A percentile compares a stretch with the other conserved stretches of the same genome.
Evolutionary conservation across 768 basidiomycete genomes (phyloP).

Genomic region (Calocera cornea): DNA sequence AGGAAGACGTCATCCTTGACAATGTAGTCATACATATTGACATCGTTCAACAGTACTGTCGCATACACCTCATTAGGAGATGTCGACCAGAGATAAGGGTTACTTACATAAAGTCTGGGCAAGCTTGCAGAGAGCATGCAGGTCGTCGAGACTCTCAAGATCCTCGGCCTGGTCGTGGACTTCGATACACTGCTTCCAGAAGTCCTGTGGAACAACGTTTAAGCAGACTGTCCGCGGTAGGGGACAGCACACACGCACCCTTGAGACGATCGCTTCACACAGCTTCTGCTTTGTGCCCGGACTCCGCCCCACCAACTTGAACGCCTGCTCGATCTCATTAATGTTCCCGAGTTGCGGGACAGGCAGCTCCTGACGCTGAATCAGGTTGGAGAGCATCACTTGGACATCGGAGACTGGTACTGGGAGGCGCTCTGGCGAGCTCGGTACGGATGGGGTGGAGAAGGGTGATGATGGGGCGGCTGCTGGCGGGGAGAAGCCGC

Average conservation of each 20-base stretch:
- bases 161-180: conserved; percentile 85
- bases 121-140: conserved; percentile 80
- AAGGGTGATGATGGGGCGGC: conserved; percentile 6
- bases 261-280: conserved; percentile 75
- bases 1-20: conserved; percentile 85
- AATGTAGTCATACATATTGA: conserved; percentile 85
- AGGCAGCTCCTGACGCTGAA: conserved; percentile 33
- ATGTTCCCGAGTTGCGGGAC: conserved; percentile 64
- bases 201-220: conserved; percentile 41
- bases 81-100: neutral
- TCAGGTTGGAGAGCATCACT: neutral
- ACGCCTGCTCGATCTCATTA: conserved; percentile 61
- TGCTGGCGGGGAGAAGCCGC: neutral
- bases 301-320: conserved; percentile 63
- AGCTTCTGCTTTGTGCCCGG: conserved; percentile 64
- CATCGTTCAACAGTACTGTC: conserved; percentile 87
- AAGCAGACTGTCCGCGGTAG: neutral
- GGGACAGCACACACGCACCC: conserved; percentile 40
- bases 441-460: conserved; percentile 1
- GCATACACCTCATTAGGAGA: conserved; percentile 1
- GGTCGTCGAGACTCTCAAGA: conserved; percentile 74
- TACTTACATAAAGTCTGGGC: conserved; percentile 87
- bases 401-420: conserved; percentile 9
- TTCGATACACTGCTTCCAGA: conserved; percentile 72
- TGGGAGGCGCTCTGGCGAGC: conserved; percentile 11